Conservation (phyloP, 768 basidiomycete species). For the Cyclocybe cylindracea region DNA sequence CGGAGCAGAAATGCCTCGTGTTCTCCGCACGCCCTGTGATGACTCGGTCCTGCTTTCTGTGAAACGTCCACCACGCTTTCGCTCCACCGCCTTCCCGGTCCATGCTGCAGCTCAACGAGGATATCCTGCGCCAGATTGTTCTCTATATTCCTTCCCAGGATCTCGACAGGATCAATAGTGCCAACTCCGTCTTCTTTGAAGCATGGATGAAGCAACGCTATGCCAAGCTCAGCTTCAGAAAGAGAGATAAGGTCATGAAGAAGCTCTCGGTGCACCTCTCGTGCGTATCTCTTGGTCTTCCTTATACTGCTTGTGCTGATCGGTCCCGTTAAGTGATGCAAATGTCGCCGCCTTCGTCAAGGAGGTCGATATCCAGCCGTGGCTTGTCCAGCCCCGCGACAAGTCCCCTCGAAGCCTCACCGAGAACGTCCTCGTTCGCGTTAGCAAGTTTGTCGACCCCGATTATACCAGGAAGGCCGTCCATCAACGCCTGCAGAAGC, state of each 20-base stretch:
- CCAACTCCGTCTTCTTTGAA: constrained; percentile 28
- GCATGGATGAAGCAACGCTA: constrained; percentile 27
- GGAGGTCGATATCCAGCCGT: constrained; percentile 38
- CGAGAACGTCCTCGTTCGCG: constrained; percentile 27
- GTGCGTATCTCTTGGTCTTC: constrained; percentile 17
- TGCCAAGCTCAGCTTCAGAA: constrained; percentile 19
- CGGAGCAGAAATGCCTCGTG: too few relatives aligned
- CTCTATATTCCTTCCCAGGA: constrained; percentile 22
- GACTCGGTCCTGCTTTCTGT: too few relatives aligned
- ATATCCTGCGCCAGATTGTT: constrained; percentile 31
- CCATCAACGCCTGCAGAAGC: constrained; percentile 33
- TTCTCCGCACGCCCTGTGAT: too few relatives aligned
- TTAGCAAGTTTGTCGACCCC: constrained; percentile 29
- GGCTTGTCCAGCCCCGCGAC: constrained; percentile 37
- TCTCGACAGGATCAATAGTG: constrained; percentile 20
- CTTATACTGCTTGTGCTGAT: neutral
- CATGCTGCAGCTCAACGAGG: constrained; percentile 21
- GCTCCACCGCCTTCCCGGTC: neutral
- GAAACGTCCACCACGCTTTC: too few relatives aligned
- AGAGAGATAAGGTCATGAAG: constrained; percentile 30
- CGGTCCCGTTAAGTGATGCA: constrained; percentile 20
- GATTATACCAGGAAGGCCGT: constrained; percentile 28
- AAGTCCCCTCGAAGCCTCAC: constrained; percentile 29
- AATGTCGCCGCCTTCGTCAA: constrained; percentile 31
- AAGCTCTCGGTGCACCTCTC: constrained; percentile 27